A percentile compares a stretch with the other conserved stretches of the same genome.
phyloP scores from a whole-genome alignment of 805 yeast genomes.

The Saturnispora gosingensis region DNA sequence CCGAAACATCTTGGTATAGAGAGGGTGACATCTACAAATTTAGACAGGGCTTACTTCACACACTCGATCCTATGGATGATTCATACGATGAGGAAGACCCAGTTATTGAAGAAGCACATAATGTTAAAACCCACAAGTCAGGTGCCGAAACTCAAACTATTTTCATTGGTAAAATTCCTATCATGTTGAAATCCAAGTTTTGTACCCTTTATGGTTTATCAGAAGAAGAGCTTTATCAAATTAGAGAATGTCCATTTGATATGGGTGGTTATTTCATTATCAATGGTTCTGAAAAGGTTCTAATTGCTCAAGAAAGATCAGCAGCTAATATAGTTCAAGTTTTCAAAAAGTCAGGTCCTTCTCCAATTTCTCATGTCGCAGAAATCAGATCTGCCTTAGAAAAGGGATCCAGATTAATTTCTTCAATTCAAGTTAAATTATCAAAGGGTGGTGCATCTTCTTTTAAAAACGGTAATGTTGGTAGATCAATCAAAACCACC shows the following conservation, averaged over 20 bases:
- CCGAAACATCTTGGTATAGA: slow-evolving; percentile 52
- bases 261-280: slow-evolving; percentile 99
- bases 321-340: slow-evolving; percentile 99
- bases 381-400: slow-evolving; percentile 96
- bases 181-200: slow-evolving; percentile 93
- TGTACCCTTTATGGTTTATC: slow-evolving; percentile 85
- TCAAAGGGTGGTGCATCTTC: slow-evolving; percentile 41
- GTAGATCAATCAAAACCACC: slow-evolving; percentile 88
- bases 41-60: slow-evolving; percentile 23
- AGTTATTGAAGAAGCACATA: slow-evolving; percentile 37
- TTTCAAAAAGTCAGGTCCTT: slow-evolving; percentile 93
- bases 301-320: slow-evolving; percentile 96
- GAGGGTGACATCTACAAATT: slow-evolving; percentile 39
- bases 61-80: slow-evolving; percentile 22
- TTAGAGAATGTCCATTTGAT: slow-evolving; percentile 98
- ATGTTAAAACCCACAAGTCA: slow-evolving; percentile 24
- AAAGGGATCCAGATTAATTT: slow-evolving; percentile 91
- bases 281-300: slow-evolving; percentile 96
- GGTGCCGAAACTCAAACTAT: slow-evolving; percentile 35
- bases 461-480: slow-evolving; percentile 41
- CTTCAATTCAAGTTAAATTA: slow-evolving; percentile 88
- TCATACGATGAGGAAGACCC: slow-evolving; percentile 60
- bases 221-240: slow-evolving; percentile 88
- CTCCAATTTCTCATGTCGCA: slow-evolving; percentile 92
- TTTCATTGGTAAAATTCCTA: slow-evolving; percentile 93